Conservation (phyloP, 1,284 basidiomycete genomes). For the Ustilago trichophora region DNA sequence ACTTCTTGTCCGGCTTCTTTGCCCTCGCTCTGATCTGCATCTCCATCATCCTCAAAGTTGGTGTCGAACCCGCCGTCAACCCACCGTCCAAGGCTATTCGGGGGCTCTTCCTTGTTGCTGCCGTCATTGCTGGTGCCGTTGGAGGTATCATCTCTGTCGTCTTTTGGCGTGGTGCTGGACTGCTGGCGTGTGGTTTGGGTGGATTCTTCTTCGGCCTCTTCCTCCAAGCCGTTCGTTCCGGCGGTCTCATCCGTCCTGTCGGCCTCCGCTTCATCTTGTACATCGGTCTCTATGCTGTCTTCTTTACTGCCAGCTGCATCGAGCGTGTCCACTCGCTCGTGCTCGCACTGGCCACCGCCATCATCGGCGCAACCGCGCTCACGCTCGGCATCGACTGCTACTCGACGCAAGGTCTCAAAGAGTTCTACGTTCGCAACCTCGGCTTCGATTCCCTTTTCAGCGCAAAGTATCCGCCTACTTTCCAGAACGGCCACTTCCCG, state of each 20-base stretch:
- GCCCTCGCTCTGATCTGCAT: conserved; percentile 83
- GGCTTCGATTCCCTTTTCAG: conserved; percentile 80
- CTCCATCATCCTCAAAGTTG: conserved; percentile 88
- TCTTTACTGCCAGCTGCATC: conserved; percentile 37
- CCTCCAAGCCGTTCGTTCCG: conserved; percentile 82
- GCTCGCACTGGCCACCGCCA: conserved; percentile 75
- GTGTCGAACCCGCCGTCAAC: conserved; percentile 80
- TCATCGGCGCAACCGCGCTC: conserved; percentile 90
- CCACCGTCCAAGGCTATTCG: conserved; percentile 80
- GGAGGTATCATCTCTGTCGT: conserved; percentile 76
- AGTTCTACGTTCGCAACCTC: conserved; percentile 94
- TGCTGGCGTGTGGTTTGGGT: conserved; percentile 72
- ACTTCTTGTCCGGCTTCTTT: conserved; percentile 79
- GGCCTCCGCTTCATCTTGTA: conserved; percentile 87
- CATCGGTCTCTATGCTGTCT: conserved; percentile 71
- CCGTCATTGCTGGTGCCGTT: conserved; percentile 79
- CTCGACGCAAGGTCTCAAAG: conserved; percentile 76
- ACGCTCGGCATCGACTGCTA: conserved; percentile 93
- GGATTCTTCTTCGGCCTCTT: conserved; percentile 86
- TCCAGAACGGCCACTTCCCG: conserved; percentile 72
- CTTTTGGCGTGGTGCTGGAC: conserved; percentile 44
- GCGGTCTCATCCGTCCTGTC: conserved; percentile 79
- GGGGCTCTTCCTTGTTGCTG: conserved; percentile 88
- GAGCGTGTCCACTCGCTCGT: conserved; percentile 51
- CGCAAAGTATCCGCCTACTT: conserved; percentile 44